A percentile compares a stretch with the other conserved stretches of the same genome.
Conservation (phyloP, 176 grass and related monocot species). For the Aegilops tauschii region DNA sequence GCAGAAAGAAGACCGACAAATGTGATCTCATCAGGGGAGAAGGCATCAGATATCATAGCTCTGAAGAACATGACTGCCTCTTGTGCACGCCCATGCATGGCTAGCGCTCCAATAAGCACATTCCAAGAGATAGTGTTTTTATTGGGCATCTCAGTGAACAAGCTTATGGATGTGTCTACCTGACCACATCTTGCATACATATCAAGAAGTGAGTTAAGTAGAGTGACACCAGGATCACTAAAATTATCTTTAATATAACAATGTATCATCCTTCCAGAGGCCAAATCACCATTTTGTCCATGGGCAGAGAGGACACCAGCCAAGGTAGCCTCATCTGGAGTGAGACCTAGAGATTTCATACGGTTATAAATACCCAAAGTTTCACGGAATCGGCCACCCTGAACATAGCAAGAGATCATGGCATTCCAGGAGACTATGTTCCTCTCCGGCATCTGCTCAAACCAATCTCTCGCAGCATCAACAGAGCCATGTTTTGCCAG, state of each 20-base stretch:
- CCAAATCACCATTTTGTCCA: conserved; percentile 30
- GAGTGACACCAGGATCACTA: conserved; percentile 7
- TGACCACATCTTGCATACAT: conserved; percentile 59
- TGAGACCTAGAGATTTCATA: conserved; percentile 30
- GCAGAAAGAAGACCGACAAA: conserved; percentile 53
- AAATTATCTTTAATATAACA: neutral
- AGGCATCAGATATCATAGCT: conserved; percentile 30
- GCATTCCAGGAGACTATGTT: conserved; percentile 48
- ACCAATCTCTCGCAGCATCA: conserved; percentile 40
- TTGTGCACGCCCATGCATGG: conserved; percentile 40
- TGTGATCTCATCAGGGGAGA: conserved; percentile 46
- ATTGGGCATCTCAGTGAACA: conserved; percentile 35
- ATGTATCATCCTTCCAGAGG: conserved; percentile 37
- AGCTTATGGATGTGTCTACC: conserved; percentile 29
- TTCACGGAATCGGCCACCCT: conserved; percentile 19
- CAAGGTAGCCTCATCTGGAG: conserved; percentile 47
- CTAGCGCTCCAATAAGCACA: conserved; percentile 50
- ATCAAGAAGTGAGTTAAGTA: conserved; percentile 48
- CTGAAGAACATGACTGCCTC: conserved; percentile 39
- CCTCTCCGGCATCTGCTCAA: conserved; percentile 39
- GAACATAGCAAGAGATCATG: conserved; percentile 56
- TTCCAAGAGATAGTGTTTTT: conserved; percentile 50
- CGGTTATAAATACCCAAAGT: conserved; percentile 35
- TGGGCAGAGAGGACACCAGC: conserved; percentile 38
- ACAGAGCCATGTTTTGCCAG: conserved; percentile 22